Percentiles rank a stretch among this genome's conserved stretches.
Evolutionary conservation across 306 rosid species (phyloP).

Genomic region (Crotalaria pallida): DNA sequence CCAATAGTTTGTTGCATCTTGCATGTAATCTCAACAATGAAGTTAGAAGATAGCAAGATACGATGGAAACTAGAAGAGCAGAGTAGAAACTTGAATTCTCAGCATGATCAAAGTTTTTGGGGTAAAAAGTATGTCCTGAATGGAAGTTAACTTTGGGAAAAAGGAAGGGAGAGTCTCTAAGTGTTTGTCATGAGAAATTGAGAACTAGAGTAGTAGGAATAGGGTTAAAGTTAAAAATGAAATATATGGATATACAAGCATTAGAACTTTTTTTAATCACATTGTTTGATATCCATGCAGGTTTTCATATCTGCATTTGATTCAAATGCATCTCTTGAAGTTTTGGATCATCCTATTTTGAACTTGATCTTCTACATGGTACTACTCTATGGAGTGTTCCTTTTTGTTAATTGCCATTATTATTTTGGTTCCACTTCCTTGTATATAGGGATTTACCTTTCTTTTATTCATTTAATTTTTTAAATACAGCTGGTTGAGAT

Average conservation of each 20-base stretch:
- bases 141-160: not conserved
- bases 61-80: not conserved
- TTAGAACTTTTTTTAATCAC: conserved; percentile 3
- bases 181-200: not conserved
- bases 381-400: conserved; percentile 20
- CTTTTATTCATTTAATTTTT: not conserved
- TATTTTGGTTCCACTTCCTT: conserved; percentile 3
- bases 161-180: not conserved
- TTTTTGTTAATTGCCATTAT: not conserved
- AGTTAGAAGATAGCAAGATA: not conserved
- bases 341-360: conserved; percentile 48
- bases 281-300: conserved; percentile 40
- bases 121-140: not conserved
- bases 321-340: conserved; percentile 74
- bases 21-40: not conserved
- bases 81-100: not conserved
- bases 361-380: conserved; percentile 77
- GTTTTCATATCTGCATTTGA: conserved; percentile 71
- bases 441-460: conserved; percentile 16
- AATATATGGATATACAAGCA: conserved; percentile 12
- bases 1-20: not conserved
- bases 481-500: conserved; percentile 76
- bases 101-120: conserved; percentile 1
- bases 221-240: not conserved
- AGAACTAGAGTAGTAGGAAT: not conserved